Base-by-base conservation (phyloP, 2,329 filamentous ascomycete species). In the Thielaviopsis euricoi region DNA sequence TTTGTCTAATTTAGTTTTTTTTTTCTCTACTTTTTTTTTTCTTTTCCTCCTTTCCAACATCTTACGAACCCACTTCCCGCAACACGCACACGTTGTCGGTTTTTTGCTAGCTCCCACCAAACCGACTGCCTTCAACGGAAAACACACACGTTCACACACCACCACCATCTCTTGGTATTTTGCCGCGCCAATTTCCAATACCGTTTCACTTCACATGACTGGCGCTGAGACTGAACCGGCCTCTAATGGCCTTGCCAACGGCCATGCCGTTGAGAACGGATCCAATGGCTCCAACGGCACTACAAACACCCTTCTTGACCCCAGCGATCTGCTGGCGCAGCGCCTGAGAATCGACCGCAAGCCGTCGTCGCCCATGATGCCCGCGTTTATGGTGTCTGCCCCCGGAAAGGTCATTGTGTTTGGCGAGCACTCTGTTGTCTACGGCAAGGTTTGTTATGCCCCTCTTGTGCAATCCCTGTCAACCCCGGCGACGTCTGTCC, bases 381-480 rank as follows among this genome's bases (percentile, higher is more conserved):
- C 91, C 50, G 76, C 90, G 61, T 98, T 98, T 69, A 95, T 98
- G 87, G 90, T 97, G 59, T 97, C 93, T 17, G 91, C 94, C 2
- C 93, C 93, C 0, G 94, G 91, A 62, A 98, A 98, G 70, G 93
- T 96, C 67, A 98, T 98, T 69, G 88, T 97, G 56, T 97, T 91
- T 72, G 93, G 93, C 64, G 93, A 98, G 71, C 93, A 98, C 73
- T 87, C 93, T 2, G 93, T 97, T n/a, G 93, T 98, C 21, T 83
- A 98, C 67, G 90, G 90, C 67, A 97, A 96, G 80, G 86, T 87
- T 73, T 58, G 72, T 73, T 58, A 72, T 64, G 46, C n/a, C 46
- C 21, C 13, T 50, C 10, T 21, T 33, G 26, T 49, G 19, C 12
- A 25, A 25, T 37, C 25, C 15, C 21, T 13, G n/a, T 43, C 13